Base-by-base conservation (phyloP, 2,329 filamentous ascomycete genomes). In the Alternaria burnsii region DNA sequence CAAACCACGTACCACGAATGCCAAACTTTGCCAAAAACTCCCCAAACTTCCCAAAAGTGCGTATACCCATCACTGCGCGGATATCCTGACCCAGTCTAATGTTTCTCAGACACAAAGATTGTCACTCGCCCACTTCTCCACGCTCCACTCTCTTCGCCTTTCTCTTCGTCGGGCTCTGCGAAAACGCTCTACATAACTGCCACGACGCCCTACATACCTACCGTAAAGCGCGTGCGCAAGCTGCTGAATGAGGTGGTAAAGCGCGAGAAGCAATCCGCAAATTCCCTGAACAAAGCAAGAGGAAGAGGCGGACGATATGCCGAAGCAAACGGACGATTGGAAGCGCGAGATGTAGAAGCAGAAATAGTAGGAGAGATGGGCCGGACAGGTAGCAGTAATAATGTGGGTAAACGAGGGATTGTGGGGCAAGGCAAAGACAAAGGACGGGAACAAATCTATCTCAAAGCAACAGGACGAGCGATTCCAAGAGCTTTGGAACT, bases 111-210 rank as follows among this genome's bases (percentile, higher is more conserved):
- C 65, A 80, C 82, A 14, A 80, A 76, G 59, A 76, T 88, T 52
- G 72, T 81, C 64, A 87, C 86, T 72, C 84, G 87, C 0, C 86
- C 87, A 0, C 83, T 89, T 66, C 82, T 84, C n/a, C 87, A 83
- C 72, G 79, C 86, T 4, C 76, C 86, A 3, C 76, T 86, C 30
- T 79, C 85, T 4, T 84, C 84, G 0, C 84, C 85, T 4, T 86
- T 86, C 74, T 77, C 84, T 18, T 81, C 81, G 54, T 65, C 83
- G 46, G 67, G 71, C 1, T 72, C 79, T 5, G 83, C 82, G 11
- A 89, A 89, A 75, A 75, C 86, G 61, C 82, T 93, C 76, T 92
- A 92, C 80, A 82, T 93, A 58, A 88, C 87, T 38, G 79, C 85
- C 41, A 82, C 82, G 38, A 88, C 89, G 0, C 88, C 89, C 7